phyloP scores from a whole-genome alignment of 2,329 filamentous ascomycete species.

The Lasiodiplodia gonubiensis region DNA sequence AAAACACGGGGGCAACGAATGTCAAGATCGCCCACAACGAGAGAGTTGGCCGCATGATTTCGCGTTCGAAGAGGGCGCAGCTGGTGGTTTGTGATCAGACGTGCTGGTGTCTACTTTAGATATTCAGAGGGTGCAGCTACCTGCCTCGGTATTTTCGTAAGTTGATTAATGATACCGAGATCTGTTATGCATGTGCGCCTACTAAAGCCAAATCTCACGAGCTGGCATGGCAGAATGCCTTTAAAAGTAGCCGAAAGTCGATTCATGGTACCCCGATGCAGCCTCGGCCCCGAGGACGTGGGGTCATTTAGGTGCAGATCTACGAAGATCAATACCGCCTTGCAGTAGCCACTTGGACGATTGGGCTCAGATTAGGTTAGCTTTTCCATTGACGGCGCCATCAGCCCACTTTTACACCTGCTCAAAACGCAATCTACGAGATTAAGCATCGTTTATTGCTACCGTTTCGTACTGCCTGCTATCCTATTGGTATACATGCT shows the following conservation, averaged over 20 bases:
- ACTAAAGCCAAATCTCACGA: not conserved
- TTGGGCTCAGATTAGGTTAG: not conserved
- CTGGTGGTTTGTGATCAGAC: not conserved
- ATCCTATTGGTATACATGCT: not conserved
- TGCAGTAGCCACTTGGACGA: not conserved
- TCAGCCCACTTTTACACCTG: not conserved
- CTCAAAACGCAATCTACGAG: too few species aligned
- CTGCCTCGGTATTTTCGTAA: not conserved
- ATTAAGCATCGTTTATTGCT: not conserved
- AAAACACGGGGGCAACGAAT: not conserved
- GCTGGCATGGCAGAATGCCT: not conserved
- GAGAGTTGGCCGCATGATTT: not conserved
- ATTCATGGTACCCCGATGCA: not conserved
- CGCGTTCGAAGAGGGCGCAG: not conserved
- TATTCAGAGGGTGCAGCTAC: not conserved
- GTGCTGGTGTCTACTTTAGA: not conserved
- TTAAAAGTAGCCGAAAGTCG: not conserved
- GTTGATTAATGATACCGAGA: not conserved
- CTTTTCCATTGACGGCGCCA: too few species aligned
- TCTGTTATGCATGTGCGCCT: not conserved
- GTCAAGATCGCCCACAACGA: not conserved
- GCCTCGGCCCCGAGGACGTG: not conserved
- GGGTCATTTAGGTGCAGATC: not conserved
- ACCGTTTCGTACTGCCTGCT: not conserved
- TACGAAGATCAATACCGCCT: not conserved